phyloP scores from a whole-genome alignment of 2,329 filamentous ascomycete genomes.

The Fusarium sublunatum region DNA sequence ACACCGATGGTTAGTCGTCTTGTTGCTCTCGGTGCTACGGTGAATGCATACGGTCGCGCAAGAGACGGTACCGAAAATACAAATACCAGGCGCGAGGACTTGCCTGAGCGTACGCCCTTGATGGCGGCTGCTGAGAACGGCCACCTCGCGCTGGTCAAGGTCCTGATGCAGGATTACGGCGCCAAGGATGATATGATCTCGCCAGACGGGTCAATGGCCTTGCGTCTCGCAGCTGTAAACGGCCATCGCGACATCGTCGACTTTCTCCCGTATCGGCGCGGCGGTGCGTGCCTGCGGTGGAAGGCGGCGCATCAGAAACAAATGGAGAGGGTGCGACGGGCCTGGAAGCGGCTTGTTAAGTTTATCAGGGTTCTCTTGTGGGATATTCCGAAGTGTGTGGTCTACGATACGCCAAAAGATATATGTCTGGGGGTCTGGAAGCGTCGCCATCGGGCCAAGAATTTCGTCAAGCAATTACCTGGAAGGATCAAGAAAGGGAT shows the following conservation, averaged over 20 bases:
- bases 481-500: conserved; percentile 35
- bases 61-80: background rate
- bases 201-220: conserved; percentile 58
- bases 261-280: conserved; percentile 55
- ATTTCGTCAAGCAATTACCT: conserved; percentile 46
- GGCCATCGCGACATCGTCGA: conserved; percentile 58
- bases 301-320: conserved; percentile 48
- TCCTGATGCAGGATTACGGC: conserved; percentile 54
- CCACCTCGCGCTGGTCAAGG: conserved; percentile 54
- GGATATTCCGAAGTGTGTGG: conserved; percentile 46
- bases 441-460: conserved; percentile 45
- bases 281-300: conserved; percentile 54
- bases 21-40: conserved; percentile 50
- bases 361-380: conserved; percentile 48
- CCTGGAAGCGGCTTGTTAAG: conserved; percentile 36
- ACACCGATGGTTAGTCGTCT: conserved; percentile 51
- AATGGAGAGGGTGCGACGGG: conserved; percentile 42
- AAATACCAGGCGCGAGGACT: conserved; percentile 24
- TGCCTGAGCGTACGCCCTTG: conserved; percentile 55
- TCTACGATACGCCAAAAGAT: conserved; percentile 46
- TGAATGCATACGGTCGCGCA: conserved; percentile 46
- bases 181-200: conserved; percentile 59
- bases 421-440: conserved; percentile 36
- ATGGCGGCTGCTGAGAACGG: conserved; percentile 57
- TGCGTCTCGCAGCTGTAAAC: conserved; percentile 57